Percentiles rank a stretch among this genome's conserved stretches.
phyloP scores from a whole-genome alignment of 2,329 filamentous ascomycete species.

The Verticillium klebahnii region DNA sequence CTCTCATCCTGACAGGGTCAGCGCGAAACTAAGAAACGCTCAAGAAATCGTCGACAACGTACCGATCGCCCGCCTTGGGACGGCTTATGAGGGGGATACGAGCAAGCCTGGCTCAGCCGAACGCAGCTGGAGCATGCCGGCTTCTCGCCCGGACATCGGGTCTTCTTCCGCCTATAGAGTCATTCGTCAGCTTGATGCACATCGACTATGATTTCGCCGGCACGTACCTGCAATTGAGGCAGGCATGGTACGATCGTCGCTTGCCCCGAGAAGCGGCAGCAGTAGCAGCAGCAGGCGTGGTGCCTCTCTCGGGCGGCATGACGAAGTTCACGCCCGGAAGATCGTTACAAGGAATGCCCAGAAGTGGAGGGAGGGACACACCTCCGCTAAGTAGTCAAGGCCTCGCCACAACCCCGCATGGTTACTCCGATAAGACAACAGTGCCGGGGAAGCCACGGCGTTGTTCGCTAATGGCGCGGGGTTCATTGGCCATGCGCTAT shows the following conservation, averaged over 20 bases:
- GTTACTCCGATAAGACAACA: neutral
- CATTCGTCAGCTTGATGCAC: constrained; percentile 10
- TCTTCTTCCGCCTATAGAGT: constrained; percentile 39
- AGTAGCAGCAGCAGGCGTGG: constrained; percentile 4
- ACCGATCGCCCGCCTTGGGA: constrained; percentile 39
- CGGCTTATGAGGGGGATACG: constrained; percentile 34
- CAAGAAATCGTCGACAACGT: constrained; percentile 14
- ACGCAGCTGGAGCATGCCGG: constrained; percentile 46
- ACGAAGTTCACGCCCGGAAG: constrained; percentile 2
- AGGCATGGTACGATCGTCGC: constrained; percentile 35
- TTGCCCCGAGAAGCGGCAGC: constrained; percentile 22
- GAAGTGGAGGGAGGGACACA: neutral
- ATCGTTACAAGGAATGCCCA: neutral
- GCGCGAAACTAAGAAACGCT: neutral
- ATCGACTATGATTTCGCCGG: neutral
- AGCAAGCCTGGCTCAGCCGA: constrained; percentile 41
- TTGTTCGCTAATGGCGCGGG: constrained; percentile 1
- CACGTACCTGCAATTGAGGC: constrained; percentile 42
- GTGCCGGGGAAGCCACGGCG: neutral
- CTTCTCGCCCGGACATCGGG: constrained; percentile 46
- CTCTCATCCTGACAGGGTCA: constrained; percentile 37
- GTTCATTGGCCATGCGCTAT: neutral
- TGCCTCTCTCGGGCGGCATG: constrained; percentile 28
- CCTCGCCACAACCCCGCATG: neutral
- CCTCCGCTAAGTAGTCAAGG: neutral